phyloP scores from a whole-genome alignment of 1,139 yeast species.

The Lodderomyces oxycetoniae region DNA sequence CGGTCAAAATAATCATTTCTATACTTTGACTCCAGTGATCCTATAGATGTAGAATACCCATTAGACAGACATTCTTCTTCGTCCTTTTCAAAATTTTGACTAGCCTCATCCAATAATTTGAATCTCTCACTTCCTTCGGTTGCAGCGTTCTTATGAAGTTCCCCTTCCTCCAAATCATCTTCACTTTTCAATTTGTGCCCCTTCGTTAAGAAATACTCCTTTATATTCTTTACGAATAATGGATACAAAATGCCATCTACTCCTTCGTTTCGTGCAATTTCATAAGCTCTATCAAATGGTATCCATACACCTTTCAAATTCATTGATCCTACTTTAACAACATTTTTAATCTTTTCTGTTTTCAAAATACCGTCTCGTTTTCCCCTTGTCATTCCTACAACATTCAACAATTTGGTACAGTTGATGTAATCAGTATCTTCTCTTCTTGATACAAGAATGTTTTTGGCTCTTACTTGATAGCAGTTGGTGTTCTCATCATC shows the following conservation, averaged over 20 bases:
- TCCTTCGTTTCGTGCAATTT: conserved; percentile 49
- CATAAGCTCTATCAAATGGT: conserved; percentile 50
- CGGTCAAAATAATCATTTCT: conserved; percentile 10
- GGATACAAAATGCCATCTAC: conserved; percentile 38
- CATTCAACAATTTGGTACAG: conserved; percentile 69
- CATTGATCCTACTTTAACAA: conserved; percentile 51
- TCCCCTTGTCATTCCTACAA: conserved; percentile 94
- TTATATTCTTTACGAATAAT: conserved; percentile 42
- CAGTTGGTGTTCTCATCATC: conserved; percentile 45
- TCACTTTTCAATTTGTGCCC: conserved; percentile 25
- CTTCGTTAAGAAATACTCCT: conserved; percentile 25
- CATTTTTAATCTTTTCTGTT: conserved; percentile 40
- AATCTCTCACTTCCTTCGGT: conserved; percentile 3
- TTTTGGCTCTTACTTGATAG: conserved; percentile 46
- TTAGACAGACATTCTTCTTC: conserved; percentile 2
- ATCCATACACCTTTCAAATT: conserved; percentile 56
- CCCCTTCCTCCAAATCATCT: conserved; percentile 12
- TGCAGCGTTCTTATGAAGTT: conserved; percentile 1
- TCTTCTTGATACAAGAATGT: conserved; percentile 45
- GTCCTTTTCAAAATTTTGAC: background rate
- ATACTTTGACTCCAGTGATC: conserved; percentile 7
- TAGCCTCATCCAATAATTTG: conserved; percentile 5
- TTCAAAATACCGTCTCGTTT: conserved; percentile 84
- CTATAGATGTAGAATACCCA: conserved; percentile 4
- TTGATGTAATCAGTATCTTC: conserved; percentile 50